These are phyloP conservation scores for Nyssa sinensis DNA, from an alignment of 148 eudicot species.

Conservation along the genomic window DNA sequence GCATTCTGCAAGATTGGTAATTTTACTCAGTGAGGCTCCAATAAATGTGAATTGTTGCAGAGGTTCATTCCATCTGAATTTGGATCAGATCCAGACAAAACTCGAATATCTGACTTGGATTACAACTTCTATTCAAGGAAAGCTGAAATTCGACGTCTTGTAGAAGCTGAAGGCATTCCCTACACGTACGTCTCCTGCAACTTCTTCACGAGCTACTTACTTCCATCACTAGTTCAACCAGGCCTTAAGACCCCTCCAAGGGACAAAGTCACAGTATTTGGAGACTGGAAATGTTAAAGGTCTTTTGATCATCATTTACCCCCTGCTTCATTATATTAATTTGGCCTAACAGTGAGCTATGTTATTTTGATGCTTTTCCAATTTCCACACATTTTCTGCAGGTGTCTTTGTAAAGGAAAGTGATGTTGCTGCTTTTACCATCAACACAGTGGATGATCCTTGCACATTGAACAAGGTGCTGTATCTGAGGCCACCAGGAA, in stretches of 20 bases:
- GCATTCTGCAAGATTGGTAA: neutral
- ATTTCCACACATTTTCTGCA: constrained; percentile 11
- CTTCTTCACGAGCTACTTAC: constrained; percentile 66
- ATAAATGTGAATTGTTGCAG: constrained; percentile 28
- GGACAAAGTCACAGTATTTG: constrained; percentile 70
- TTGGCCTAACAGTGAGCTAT: neutral
- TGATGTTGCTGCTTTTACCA: constrained; percentile 85
- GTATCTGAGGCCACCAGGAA: constrained; percentile 76
- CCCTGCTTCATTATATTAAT: neutral
- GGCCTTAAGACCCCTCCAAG: constrained; percentile 66
- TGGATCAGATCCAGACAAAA: constrained; percentile 63
- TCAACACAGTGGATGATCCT: constrained; percentile 78
- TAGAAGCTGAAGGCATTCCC: constrained; percentile 77
- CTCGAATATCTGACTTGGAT: constrained; percentile 46
- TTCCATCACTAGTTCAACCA: constrained; percentile 85
- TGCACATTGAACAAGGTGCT: constrained; percentile 65
- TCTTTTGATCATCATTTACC: constrained; percentile 11
- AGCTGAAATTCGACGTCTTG: constrained; percentile 66
- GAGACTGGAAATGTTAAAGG: constrained; percentile 82
- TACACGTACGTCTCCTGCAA: constrained; percentile 73
- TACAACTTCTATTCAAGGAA: constrained; percentile 49
- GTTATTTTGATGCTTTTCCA: neutral
- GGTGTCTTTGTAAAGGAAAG: constrained; percentile 72
- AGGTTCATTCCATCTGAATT: constrained; percentile 86
- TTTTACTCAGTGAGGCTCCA: neutral